phyloP scores from a whole-genome alignment of 257 asterid species.

The Nicotiana obtusifolia region DNA sequence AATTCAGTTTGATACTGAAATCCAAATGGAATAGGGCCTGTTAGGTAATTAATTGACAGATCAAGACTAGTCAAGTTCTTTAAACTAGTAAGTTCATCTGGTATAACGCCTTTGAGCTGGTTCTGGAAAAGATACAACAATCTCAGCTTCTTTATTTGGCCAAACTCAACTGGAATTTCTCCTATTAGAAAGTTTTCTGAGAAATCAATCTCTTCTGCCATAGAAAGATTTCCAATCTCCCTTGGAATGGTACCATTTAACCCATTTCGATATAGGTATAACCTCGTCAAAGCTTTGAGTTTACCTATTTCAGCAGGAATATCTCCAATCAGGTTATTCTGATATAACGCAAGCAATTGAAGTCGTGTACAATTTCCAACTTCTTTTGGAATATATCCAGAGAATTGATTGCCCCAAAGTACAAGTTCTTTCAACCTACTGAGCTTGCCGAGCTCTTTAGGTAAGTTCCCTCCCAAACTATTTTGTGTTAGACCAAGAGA shows the following conservation, averaged over 20 bases:
- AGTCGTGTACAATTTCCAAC: conserved; percentile 66
- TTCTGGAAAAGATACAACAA: conserved; percentile 68
- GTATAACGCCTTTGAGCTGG: conserved; percentile 68
- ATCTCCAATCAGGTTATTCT: conserved; percentile 64
- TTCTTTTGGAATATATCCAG: conserved; percentile 72
- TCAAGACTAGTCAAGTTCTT: conserved; percentile 63
- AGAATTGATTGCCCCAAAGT: conserved; percentile 69
- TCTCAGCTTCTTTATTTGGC: conserved; percentile 37
- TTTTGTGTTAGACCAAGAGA: conserved; percentile 86
- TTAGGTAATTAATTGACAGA: conserved; percentile 65
- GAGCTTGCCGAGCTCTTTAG: conserved; percentile 79
- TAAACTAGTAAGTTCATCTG: conserved; percentile 56
- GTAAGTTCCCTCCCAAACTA: conserved; percentile 51
- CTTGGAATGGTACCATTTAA: conserved; percentile 78
- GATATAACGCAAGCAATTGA: conserved; percentile 59
- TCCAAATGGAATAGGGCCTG: conserved; percentile 80
- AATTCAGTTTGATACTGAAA: conserved; percentile 57
- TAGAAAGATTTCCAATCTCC: conserved; percentile 72
- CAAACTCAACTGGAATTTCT: conserved; percentile 63
- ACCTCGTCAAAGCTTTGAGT: conserved; percentile 30
- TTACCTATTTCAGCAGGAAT: conserved; percentile 69
- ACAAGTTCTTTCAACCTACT: conserved; percentile 43
- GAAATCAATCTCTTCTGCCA: conserved; percentile 59
- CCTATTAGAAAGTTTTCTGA: conserved; percentile 73
- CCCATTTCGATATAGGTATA: conserved; percentile 66